These are phyloP conservation scores for Fraxinus albicans DNA, from an alignment of 305 asterid species.

Conservation along the genomic window DNA sequence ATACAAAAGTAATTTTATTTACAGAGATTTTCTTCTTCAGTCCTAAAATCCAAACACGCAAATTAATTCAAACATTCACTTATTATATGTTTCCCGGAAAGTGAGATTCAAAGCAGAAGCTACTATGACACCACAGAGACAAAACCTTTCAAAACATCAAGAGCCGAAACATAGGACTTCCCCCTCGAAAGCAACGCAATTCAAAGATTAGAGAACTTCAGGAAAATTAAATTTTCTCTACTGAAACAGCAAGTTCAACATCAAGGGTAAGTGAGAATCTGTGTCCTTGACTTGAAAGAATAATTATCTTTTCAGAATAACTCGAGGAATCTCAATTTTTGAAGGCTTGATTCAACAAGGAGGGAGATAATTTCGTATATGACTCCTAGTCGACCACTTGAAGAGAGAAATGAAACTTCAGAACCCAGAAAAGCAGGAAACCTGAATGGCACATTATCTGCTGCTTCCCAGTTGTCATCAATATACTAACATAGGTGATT, in stretches of 20 bases:
- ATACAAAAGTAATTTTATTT: not conserved
- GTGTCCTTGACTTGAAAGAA: not conserved
- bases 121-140: slow-evolving; percentile 11
- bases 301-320: no score
- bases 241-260: not conserved
- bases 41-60: not conserved
- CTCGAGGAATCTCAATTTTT: no score
- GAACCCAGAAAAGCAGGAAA: no score
- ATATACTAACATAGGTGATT: no score
- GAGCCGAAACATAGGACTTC: slow-evolving; percentile 25
- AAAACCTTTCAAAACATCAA: slow-evolving; percentile 11
- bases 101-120: slow-evolving; percentile 5
- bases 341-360: no score
- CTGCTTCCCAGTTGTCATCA: slow-evolving; percentile 16
- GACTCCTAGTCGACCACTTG: no score
- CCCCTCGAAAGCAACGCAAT: slow-evolving; percentile 34
- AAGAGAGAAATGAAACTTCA: no score
- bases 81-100: slow-evolving; percentile 21
- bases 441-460: not conserved
- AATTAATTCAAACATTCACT: slow-evolving; percentile 7
- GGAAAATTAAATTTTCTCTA: slow-evolving; percentile 46
- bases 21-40: not conserved
- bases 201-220: slow-evolving; percentile 44
- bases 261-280: slow-evolving; percentile 30
- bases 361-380: no score